A percentile compares a stretch with the other conserved stretches of the same genome.
Conservation (phyloP, 1,284 basidiomycete genomes). For the Volvariella volvacea region DNA sequence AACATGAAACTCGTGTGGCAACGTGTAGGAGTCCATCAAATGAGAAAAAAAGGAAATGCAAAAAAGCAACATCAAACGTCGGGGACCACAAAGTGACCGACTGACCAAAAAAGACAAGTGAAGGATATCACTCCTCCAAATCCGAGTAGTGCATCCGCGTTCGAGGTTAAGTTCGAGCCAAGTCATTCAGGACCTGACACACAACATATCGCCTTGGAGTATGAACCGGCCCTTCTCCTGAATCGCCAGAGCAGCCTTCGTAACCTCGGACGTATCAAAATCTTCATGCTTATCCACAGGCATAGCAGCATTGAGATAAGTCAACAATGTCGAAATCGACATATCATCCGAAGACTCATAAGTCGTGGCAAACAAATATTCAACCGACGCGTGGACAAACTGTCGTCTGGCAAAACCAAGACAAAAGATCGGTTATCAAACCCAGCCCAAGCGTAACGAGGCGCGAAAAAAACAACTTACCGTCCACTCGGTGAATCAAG, state of each 20-base stretch:
- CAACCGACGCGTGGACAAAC: constrained; percentile 53
- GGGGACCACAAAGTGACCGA: no score
- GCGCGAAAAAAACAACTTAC: no score
- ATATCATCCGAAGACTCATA: constrained; percentile 59
- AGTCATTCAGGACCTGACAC: constrained; percentile 19
- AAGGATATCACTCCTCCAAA: no score
- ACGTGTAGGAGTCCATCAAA: no score
- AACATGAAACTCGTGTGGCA: no score
- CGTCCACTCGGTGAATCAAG: constrained; percentile 49
- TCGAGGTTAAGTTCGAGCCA: no score
- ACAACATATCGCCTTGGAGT: constrained; percentile 55
- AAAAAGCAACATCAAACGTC: no score
- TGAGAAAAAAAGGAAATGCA: no score
- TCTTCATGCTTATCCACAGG: constrained; percentile 73
- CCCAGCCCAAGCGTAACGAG: not conserved
- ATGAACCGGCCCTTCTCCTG: constrained; percentile 45
- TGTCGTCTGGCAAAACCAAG: constrained; percentile 31
- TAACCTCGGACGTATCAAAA: constrained; percentile 68
- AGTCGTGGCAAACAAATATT: constrained; percentile 56
- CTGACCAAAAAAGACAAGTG: no score
- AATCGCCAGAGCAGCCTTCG: constrained; percentile 44
- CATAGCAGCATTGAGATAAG: constrained; percentile 68
- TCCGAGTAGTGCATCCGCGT: no score
- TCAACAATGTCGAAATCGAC: constrained; percentile 56
- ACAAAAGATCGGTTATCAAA: not conserved